Conservation (phyloP, 2,329 filamentous ascomycete genomes). For the Rhexocercosporidium sp. region DNA sequence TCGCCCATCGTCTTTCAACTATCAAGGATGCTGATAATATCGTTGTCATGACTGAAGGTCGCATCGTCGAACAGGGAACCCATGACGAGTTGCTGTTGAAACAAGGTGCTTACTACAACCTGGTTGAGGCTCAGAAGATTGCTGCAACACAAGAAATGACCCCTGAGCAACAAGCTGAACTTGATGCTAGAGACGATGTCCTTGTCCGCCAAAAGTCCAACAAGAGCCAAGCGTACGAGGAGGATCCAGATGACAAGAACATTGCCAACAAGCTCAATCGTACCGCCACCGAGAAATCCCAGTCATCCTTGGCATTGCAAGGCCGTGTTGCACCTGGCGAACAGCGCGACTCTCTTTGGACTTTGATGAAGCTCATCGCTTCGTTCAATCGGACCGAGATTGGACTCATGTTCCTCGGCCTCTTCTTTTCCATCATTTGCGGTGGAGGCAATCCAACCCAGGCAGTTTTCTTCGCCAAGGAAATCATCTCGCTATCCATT, state of each 20-base stretch:
- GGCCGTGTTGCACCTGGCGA: constrained; percentile 55
- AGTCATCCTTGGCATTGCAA: constrained; percentile 74
- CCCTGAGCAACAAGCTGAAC: constrained; percentile 55
- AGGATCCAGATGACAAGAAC: constrained; percentile 66
- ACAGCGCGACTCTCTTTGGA: constrained; percentile 71
- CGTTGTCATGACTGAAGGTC: constrained; percentile 84
- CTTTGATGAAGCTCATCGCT: constrained; percentile 77
- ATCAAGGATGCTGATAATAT: constrained; percentile 96
- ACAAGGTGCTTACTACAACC: constrained; percentile 76
- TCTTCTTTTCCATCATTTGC: constrained; percentile 76
- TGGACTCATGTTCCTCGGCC: constrained; percentile 72
- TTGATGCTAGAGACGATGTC: constrained; percentile 56
- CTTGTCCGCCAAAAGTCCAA: constrained; percentile 55
- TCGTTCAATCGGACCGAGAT: constrained; percentile 80
- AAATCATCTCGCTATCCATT: constrained; percentile 72
- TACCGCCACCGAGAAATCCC: constrained; percentile 60
- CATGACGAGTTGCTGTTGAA: constrained; percentile 78
- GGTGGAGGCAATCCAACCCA: constrained; percentile 80
- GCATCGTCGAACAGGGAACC: constrained; percentile 90
- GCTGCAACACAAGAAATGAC: constrained; percentile 61
- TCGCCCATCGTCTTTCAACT: constrained; percentile 93
- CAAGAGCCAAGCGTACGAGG: constrained; percentile 48
- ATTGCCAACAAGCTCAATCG: constrained; percentile 62
- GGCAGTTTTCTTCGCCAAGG: constrained; percentile 86
- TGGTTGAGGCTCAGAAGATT: constrained; percentile 90